These are phyloP conservation scores for Fusarium pininemorale DNA, from an alignment of 2,329 filamentous ascomycete genomes.

Conservation along the genomic window DNA sequence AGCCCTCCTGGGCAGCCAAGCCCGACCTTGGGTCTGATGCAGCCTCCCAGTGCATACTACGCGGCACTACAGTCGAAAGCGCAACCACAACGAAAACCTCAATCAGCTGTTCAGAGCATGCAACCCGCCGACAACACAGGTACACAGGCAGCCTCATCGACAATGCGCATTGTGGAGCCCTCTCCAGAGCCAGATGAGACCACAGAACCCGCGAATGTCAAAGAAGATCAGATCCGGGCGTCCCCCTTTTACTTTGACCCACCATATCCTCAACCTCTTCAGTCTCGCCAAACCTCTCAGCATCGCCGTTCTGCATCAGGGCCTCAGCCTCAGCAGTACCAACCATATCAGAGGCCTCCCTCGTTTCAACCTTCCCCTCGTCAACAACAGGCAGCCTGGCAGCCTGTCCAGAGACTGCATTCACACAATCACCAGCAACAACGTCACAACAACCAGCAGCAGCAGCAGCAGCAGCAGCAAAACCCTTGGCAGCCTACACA, in stretches of 20 bases:
- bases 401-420: constrained; percentile 16
- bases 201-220: constrained; percentile 4
- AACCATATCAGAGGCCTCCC: constrained; percentile 28
- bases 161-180: constrained; percentile 51
- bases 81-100: not conserved
- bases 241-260: constrained; percentile 39
- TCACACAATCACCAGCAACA: constrained; percentile 30
- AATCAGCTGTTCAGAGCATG: constrained; percentile 1
- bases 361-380: constrained; percentile 27
- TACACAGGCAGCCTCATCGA: constrained; percentile 45
- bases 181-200: constrained; percentile 46
- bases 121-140: constrained; percentile 33
- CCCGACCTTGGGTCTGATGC: constrained; percentile 52
- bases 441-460: constrained; percentile 23
- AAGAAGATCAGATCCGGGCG: constrained; percentile 12
- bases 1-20: constrained; percentile 53
- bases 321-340: constrained; percentile 17
- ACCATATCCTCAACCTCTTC: constrained; percentile 38
- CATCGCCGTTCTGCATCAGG: constrained; percentile 26
- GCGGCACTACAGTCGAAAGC: not conserved
- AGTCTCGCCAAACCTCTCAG: constrained; percentile 19
- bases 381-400: constrained; percentile 30
- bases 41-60: constrained; percentile 23
- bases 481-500: constrained; percentile 24
- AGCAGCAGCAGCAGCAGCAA: constrained; percentile 17